Conservation (phyloP, 345 rosid genomes). For the Ceriops decandra region DNA sequence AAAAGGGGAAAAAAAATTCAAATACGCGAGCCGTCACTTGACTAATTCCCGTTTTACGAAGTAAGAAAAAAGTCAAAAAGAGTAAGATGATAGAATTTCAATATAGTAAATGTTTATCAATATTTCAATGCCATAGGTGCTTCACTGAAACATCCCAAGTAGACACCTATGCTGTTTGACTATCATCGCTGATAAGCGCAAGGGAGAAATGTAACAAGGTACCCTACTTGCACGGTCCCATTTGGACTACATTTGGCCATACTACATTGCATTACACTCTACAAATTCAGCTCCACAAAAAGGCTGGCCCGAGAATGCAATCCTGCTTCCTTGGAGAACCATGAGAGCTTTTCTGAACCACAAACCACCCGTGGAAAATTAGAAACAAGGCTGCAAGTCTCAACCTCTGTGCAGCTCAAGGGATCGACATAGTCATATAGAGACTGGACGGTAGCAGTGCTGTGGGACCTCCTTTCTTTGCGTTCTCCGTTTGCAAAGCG, state of each 20-base stretch:
- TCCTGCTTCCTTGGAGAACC: constrained; percentile 76
- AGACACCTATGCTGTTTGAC: background rate
- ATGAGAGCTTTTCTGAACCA: constrained; percentile 56
- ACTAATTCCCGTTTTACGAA: too few relatives aligned
- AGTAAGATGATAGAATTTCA: constrained; percentile 2
- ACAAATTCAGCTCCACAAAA: constrained; percentile 79
- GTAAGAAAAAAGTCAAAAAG: too few relatives aligned
- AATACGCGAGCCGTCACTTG: too few relatives aligned
- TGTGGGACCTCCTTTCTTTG: constrained; percentile 82
- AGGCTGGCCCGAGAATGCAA: constrained; percentile 99
- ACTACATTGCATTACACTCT: constrained; percentile 11
- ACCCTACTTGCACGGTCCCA: constrained; percentile 17
- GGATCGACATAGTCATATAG: constrained; percentile 87
- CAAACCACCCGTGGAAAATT: constrained; percentile 77
- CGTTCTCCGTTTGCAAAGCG: constrained; percentile 90
- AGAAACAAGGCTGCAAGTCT: constrained; percentile 74
- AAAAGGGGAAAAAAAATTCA: too few relatives aligned
- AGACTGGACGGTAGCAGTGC: constrained; percentile 49
- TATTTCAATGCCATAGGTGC: constrained; percentile 10
- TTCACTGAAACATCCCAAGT: too few relatives aligned
- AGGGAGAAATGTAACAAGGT: constrained; percentile 16
- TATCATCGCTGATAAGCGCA: constrained; percentile 16
- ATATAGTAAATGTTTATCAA: background rate
- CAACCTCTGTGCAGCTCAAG: constrained; percentile 65
- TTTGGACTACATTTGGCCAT: constrained; percentile 12